Conservation (phyloP, 2,329 filamentous ascomycete species). For the Cercospora canescens region DNA sequence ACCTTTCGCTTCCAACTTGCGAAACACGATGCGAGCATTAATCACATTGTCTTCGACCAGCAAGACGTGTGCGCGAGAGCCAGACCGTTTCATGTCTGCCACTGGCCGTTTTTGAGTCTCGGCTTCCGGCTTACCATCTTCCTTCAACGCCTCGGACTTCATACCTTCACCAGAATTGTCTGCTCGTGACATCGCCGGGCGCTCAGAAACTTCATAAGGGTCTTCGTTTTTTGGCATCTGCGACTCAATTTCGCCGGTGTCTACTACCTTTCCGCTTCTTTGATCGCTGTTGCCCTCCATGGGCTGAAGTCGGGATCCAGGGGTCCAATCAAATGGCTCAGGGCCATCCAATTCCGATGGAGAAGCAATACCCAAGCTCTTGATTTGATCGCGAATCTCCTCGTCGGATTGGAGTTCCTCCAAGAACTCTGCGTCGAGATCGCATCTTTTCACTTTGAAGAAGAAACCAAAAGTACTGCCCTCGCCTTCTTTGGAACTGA, state of each 20-base stretch:
- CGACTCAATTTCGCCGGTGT: neutral
- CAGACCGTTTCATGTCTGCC: neutral
- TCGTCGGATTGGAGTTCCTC: constrained; percentile 8
- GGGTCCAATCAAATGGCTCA: constrained; percentile 18
- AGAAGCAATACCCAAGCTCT: constrained; percentile 9
- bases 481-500: constrained; percentile 38
- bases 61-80: constrained; percentile 23
- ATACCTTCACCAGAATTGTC: neutral
- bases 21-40: constrained; percentile 34
- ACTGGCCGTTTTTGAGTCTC: neutral
- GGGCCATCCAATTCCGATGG: constrained; percentile 5
- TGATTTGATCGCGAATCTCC: constrained; percentile 13
- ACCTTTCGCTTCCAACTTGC: constrained; percentile 31
- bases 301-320: neutral
- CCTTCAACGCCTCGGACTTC: neutral
- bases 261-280: neutral
- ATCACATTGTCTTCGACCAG: constrained; percentile 35
- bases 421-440: neutral
- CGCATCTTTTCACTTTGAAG: constrained; percentile 32
- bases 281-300: neutral
- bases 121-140: neutral
- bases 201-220: constrained; percentile 4
- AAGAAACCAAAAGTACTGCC: constrained; percentile 49
- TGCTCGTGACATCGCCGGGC: neutral
- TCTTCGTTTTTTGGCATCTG: neutral